Evolutionary conservation across 768 basidiomycete genomes (phyloP), one percentile per base, ranked within the genome.

Genomic region (Melanogaster broomeanus): DNA sequence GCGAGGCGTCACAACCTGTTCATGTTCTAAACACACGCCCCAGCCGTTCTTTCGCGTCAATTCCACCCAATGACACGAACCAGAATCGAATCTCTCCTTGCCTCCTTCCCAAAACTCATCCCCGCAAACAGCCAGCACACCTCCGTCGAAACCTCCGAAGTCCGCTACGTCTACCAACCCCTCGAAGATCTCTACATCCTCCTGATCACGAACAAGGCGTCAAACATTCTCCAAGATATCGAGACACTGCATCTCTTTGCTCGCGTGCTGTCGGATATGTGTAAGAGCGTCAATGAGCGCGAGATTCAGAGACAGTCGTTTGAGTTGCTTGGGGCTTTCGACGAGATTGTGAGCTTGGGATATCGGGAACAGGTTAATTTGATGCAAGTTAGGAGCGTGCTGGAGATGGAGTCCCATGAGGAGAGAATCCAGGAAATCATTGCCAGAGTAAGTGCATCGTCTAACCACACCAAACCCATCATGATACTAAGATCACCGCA

Each of bases 351-450:
- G 49, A 91, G 87, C 61, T 66, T 97, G 61, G 96, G 97, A 3
- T 91, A 89, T 64, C 74, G 87, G 61, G 89, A 92, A 65, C 81
- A 84, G 42, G 84, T 90, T 45, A 89, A 84, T 61, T 66, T 92
- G 35, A 84, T 85, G 72, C 90, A 92, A 65, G 85, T 93, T 13
- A 76, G 85, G 64, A 91, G 75, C 64, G 80, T 87, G 18, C 67
- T 91, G 57, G 90, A 91, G 76, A 92, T 92, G 90, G 90, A 92
- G 74, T 89, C 85, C 69, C 90, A 92, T 66, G 90, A 91, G 63
- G 90, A 93, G 71, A 92, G 91, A 71, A 98, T 99, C 50, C 94
- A 98, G 66, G 96, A 98, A 64, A 98, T 98, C 69, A 99, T 98
- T 60, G 90, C 94, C 11, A 81, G 90, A 70, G 93, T 94, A 65